These are phyloP conservation scores for Diaporthe ampelina DNA, from an alignment of 2,329 filamentous ascomycete genomes.

Conservation along the genomic window DNA sequence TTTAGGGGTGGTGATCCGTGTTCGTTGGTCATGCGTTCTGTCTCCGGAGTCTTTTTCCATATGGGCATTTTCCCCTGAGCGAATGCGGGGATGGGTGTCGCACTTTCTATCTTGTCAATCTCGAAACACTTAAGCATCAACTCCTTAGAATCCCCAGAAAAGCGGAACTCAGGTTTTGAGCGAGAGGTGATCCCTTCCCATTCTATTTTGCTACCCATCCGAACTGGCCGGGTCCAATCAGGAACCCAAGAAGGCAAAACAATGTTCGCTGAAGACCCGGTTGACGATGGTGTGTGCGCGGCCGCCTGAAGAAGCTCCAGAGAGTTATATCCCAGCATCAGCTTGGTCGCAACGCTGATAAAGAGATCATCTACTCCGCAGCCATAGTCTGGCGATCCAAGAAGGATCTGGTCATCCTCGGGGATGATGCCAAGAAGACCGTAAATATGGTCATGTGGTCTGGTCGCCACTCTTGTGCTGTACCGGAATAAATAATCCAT, in stretches of 20 bases:
- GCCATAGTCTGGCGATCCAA: background rate
- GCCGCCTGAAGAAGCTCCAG: background rate
- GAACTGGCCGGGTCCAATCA: background rate
- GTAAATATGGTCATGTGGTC: background rate
- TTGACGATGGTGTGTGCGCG: fast-evolving
- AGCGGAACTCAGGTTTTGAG: background rate
- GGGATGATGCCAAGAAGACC: background rate
- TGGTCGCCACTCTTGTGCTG: background rate
- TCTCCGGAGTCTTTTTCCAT: background rate
- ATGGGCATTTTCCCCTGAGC: background rate
- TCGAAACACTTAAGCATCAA: background rate
- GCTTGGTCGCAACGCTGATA: background rate
- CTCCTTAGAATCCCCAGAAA: background rate
- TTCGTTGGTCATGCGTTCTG: background rate
- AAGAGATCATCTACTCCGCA: background rate
- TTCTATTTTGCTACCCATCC: fast-evolving
- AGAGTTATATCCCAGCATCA: background rate
- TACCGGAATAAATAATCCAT: fast-evolving
- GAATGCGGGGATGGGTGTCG: background rate
- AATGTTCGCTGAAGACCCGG: background rate
- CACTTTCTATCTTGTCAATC: background rate
- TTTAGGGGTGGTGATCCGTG: background rate
- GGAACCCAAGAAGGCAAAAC: background rate
- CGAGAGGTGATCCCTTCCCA: no score
- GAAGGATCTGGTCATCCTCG: background rate